A percentile compares a stretch with the other conserved stretches of the same genome.
Conservation (phyloP, 805 yeast genomes). For the Wickerhamiella spandovensis region DNA sequence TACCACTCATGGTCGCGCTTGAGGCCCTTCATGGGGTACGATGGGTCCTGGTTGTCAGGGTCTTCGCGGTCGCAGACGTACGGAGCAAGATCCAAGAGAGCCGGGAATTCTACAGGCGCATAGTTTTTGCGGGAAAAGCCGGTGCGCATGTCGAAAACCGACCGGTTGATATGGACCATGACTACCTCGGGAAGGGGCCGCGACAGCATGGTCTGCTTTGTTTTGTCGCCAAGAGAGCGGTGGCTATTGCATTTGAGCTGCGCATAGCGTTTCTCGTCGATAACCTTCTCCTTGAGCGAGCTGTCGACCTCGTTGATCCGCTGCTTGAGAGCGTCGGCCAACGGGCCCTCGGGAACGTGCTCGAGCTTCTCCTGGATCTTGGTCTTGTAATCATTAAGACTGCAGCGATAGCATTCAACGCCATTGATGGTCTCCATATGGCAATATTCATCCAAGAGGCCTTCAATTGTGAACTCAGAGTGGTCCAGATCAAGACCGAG, state of each 20-base stretch:
- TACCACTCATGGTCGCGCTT: constrained; percentile 27
- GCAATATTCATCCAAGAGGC: constrained; percentile 22
- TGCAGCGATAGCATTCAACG: constrained; percentile 91
- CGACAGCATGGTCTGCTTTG: constrained; percentile 68
- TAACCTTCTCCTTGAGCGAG: constrained; percentile 52
- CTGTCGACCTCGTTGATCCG: constrained; percentile 37
- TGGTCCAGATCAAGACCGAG: constrained; percentile 16
- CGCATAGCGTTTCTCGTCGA: constrained; percentile 69
- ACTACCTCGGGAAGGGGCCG: constrained; percentile 57
- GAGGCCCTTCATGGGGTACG: constrained; percentile 46
- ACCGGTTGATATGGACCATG: constrained; percentile 79
- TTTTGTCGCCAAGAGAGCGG: constrained; percentile 62
- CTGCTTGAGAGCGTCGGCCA: constrained; percentile 24
- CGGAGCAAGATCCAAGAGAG: constrained; percentile 48
- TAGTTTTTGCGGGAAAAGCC: constrained; percentile 75
- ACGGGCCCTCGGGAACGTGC: background rate
- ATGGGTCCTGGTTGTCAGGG: constrained; percentile 68
- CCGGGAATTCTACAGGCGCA: constrained; percentile 68
- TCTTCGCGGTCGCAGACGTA: constrained; percentile 52
- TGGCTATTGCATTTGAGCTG: constrained; percentile 60
- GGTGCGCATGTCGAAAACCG: constrained; percentile 80
- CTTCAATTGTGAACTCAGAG: constrained; percentile 11
- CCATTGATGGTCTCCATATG: constrained; percentile 78
- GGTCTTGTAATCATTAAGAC: constrained; percentile 32
- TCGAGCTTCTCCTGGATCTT: constrained; percentile 18